These are phyloP conservation scores for Graphilbum sp. DNA, from an alignment of 2,329 filamentous ascomycete genomes.

Conservation along the genomic window DNA sequence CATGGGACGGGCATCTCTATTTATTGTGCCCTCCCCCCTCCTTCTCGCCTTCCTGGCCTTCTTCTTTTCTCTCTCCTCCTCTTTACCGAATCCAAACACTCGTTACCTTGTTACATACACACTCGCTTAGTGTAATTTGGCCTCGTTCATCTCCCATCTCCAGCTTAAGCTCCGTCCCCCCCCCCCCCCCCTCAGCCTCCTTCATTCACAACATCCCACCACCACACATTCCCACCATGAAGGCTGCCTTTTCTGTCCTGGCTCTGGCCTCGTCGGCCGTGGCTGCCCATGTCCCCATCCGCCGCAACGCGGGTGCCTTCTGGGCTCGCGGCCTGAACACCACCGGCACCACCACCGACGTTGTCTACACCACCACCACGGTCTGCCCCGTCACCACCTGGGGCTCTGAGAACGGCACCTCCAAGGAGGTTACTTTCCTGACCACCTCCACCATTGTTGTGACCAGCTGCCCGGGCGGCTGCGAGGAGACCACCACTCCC, in stretches of 20 bases:
- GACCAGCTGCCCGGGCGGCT: constrained; percentile 20
- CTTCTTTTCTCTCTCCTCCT: neutral
- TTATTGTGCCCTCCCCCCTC: neutral
- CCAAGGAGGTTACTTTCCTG: constrained; percentile 6
- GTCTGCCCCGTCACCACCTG: constrained; percentile 16
- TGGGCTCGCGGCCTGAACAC: neutral
- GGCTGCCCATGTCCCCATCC: constrained; percentile 10
- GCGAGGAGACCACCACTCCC: constrained; percentile 10
- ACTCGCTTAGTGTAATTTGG: neutral
- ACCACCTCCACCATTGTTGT: constrained; percentile 29
- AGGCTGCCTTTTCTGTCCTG: constrained; percentile 16
- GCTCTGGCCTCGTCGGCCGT: constrained; percentile 15
- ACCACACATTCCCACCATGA: constrained; percentile 14
- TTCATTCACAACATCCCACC: neutral
- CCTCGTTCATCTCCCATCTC: neutral
- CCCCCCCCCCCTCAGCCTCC: neutral
- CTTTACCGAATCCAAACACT: neutral
- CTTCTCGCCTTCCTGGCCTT: neutral
- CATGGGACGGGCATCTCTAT: neutral
- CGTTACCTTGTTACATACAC: neutral
- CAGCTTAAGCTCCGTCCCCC: neutral
- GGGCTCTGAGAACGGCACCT: too few relatives aligned
- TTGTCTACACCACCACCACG: neutral
- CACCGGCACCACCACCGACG: neutral
- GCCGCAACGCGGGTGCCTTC: constrained; percentile 9